phyloP scores from a whole-genome alignment of 1,284 basidiomycete species.

The Naganishia sp. region DNA sequence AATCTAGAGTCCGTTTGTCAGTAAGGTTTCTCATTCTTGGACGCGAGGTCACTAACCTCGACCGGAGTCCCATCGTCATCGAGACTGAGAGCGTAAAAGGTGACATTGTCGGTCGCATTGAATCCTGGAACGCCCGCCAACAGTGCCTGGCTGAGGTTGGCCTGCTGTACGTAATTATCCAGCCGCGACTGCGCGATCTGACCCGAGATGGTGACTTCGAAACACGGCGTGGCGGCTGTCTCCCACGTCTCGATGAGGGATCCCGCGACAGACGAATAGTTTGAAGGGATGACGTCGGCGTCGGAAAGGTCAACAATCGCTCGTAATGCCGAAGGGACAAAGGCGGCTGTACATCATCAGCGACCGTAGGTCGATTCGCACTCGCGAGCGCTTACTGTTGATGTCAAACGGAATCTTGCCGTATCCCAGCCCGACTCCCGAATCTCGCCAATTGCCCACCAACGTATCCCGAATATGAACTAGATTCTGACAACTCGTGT shows the following conservation, averaged over 20 bases:
- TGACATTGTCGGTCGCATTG: conserved; percentile 36
- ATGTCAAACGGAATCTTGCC: conserved; percentile 60
- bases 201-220: conserved; percentile 54
- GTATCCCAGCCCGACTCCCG: conserved; percentile 57
- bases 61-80: conserved; percentile 46
- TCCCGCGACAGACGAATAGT: conserved; percentile 48
- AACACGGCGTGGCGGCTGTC: conserved; percentile 52
- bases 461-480: conserved; percentile 48
- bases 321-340: conserved; percentile 59
- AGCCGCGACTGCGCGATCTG: conserved; percentile 50
- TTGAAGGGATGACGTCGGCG: conserved; percentile 49
- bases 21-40: neutral
- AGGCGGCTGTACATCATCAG: conserved; percentile 46
- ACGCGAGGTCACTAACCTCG: conserved; percentile 38
- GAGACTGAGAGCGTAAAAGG: conserved; percentile 53
- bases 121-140: conserved; percentile 39
- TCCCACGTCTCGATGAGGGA: conserved; percentile 55
- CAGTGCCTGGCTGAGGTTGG: conserved; percentile 51
- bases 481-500: conserved; percentile 46
- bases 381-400: conserved; percentile 43
- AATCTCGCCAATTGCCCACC: conserved; percentile 61
- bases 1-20: conserved; percentile 32
- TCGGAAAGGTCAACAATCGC: conserved; percentile 54
- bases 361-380: neutral
- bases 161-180: conserved; percentile 53